phyloP scores from a whole-genome alignment of 106 monocot species.

The Cymbidium sinense region DNA sequence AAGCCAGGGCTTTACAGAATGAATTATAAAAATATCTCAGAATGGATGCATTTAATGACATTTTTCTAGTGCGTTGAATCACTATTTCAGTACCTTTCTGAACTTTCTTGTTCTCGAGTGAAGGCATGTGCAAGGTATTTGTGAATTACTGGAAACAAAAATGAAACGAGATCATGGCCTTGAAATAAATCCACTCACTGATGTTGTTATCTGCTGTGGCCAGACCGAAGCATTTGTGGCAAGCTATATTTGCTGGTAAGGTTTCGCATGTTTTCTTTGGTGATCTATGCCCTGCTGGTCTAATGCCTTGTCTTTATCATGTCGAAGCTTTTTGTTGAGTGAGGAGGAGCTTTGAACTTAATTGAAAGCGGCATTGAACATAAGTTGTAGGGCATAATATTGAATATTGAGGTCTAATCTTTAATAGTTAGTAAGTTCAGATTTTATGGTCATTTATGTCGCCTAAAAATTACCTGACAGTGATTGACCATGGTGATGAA shows the following conservation, averaged over 20 bases:
- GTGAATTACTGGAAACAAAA: constrained; percentile 38
- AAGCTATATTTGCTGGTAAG: constrained; percentile 72
- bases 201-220: constrained; percentile 75
- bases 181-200: constrained; percentile 49
- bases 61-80: not conserved
- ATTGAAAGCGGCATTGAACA: not conserved
- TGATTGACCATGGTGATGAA: constrained; percentile 74
- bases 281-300: not conserved
- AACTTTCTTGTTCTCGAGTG: not conserved
- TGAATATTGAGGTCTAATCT: not conserved
- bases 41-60: too few relatives aligned
- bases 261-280: not conserved
- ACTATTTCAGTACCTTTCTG: not conserved
- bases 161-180: constrained; percentile 53
- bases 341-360: too few relatives aligned
- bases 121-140: constrained; percentile 84
- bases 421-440: not conserved
- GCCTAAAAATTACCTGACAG: constrained; percentile 28
- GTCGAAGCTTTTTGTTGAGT: too few relatives aligned
- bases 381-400: not conserved
- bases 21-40: too few relatives aligned
- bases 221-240: constrained; percentile 86
- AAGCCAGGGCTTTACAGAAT: not conserved
- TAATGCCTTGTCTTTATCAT: not conserved
- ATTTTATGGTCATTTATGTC: not conserved